phyloP scores from a whole-genome alignment of 2,329 filamentous ascomycete species.

The Aspergillus unguis region DNA sequence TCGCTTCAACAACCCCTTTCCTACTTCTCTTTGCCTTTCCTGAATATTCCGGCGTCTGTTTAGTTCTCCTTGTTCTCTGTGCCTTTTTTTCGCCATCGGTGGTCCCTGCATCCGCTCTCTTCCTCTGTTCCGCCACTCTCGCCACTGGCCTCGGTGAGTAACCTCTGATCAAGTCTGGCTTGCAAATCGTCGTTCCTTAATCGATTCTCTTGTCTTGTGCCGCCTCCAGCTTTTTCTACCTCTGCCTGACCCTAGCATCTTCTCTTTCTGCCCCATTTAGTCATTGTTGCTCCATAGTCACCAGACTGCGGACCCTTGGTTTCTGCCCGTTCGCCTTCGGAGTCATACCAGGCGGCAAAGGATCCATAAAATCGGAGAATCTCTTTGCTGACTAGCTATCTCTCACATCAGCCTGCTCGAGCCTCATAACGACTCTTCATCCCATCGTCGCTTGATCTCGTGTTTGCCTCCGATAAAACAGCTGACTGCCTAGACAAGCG shows the following conservation, averaged over 20 bases:
- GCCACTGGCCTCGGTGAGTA: constrained; percentile 20
- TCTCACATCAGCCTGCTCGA: constrained; percentile 18
- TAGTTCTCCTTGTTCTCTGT: constrained; percentile 1
- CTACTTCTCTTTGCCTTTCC: not conserved
- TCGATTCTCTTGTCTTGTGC: not conserved
- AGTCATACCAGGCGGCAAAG: constrained; percentile 18
- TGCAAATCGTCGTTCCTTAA: constrained; percentile 7
- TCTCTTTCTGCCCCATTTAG: constrained; percentile 17
- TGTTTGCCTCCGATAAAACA: constrained; percentile 17
- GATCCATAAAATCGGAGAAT: constrained; percentile 9
- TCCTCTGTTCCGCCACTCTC: constrained; percentile 19
- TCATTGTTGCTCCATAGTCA: constrained; percentile 19
- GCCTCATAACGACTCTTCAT: constrained; percentile 12
- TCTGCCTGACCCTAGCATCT: constrained; percentile 14
- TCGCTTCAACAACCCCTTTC: not conserved
- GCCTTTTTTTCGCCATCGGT: constrained; percentile 10
- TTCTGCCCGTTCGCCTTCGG: constrained; percentile 12
- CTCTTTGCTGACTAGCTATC: constrained; percentile 19
- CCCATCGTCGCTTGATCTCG: constrained; percentile 8
- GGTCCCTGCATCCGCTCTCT: constrained; percentile 22
- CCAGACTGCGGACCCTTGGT: constrained; percentile 17
- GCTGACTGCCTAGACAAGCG: constrained; percentile 31
- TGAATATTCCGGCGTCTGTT: constrained; percentile 3
- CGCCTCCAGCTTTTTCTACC: not conserved
- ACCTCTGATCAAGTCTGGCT: constrained; percentile 2